Evolutionary conservation across 495 filamentous ascomycete species (phyloP).

Genomic region (Aspergillus diversus): DNA sequence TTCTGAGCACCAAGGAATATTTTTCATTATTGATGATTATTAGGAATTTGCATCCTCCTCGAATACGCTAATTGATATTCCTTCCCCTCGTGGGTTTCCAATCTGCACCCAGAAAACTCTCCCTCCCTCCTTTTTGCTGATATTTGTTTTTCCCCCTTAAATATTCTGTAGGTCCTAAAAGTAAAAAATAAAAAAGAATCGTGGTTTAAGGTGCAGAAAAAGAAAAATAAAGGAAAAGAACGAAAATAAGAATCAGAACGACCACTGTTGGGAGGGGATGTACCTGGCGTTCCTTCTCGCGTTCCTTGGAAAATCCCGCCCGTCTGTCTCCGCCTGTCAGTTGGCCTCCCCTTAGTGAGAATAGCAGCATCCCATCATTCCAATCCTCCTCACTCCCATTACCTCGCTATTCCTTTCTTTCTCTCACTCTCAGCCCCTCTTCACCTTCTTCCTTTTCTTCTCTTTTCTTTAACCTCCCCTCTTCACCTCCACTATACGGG

Average conservation of each 20-base stretch:
- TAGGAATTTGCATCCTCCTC: constrained; percentile 15
- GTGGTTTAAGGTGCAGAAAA: not conserved
- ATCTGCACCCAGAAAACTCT: constrained; percentile 17
- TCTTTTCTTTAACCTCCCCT: constrained; percentile 19
- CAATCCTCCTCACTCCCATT: constrained; percentile 22
- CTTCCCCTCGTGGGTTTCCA: constrained; percentile 25
- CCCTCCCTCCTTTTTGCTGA: constrained; percentile 7
- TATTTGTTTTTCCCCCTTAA: constrained; percentile 10
- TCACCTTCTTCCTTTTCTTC: constrained; percentile 20
- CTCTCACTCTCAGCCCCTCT: constrained; percentile 23
- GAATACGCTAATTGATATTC: constrained; percentile 20
- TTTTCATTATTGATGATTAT: constrained; percentile 11
- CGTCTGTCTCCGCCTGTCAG: constrained; percentile 34
- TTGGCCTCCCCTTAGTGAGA: constrained; percentile 26
- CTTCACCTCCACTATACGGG: constrained; percentile 21
- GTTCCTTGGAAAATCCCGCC: constrained; percentile 29
- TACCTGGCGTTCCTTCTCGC: constrained; percentile 25
- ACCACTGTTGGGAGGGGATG: constrained; percentile 10
- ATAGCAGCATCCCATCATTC: constrained; percentile 26
- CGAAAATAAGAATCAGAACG: constrained; percentile 3
- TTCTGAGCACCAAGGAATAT: not conserved
- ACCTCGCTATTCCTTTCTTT: constrained; percentile 26
- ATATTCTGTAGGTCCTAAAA: constrained; percentile 4
- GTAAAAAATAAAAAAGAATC: constrained; percentile 1
- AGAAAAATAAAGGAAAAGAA: constrained; percentile 6